Evolutionary conservation across 2,329 filamentous ascomycete genomes (phyloP).

Genomic region (Zalaria sp.): DNA sequence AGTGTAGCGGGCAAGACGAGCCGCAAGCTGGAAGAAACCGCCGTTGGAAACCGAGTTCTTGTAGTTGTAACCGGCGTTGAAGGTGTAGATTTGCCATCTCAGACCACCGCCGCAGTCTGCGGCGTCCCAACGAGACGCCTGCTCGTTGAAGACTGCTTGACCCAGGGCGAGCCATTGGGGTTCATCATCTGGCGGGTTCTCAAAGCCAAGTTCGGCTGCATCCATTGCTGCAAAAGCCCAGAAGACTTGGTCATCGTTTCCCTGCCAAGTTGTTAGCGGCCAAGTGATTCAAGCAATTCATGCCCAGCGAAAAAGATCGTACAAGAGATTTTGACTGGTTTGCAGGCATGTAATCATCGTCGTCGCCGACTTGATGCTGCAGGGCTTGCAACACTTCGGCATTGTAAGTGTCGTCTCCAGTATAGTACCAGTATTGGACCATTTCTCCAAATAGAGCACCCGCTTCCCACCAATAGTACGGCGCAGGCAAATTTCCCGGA

Average conservation of each 20-base stretch:
- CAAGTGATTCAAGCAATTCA: background rate
- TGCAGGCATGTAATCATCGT: constrained; percentile 43
- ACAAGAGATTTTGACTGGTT: constrained; percentile 24
- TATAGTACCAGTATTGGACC: constrained; percentile 56
- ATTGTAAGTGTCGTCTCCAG: constrained; percentile 52
- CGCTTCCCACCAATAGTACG: constrained; percentile 65
- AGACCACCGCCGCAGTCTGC: constrained; percentile 19
- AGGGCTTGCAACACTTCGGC: constrained; percentile 42
- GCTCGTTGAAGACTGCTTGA: constrained; percentile 23
- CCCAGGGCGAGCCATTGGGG: constrained; percentile 29
- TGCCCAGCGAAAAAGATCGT: background rate
- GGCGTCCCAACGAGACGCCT: constrained; percentile 19
- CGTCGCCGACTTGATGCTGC: constrained; percentile 45
- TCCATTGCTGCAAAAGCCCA: constrained; percentile 42
- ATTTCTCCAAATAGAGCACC: constrained; percentile 43
- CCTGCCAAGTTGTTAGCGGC: constrained; percentile 9
- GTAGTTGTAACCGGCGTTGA: constrained; percentile 52
- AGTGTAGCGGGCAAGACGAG: constrained; percentile 65
- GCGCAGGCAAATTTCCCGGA: constrained; percentile 40
- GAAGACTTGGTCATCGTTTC: constrained; percentile 43
- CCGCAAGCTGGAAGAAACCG: constrained; percentile 42
- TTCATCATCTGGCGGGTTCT: constrained; percentile 22
- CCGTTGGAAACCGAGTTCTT: constrained; percentile 47
- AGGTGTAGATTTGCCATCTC: constrained; percentile 55
- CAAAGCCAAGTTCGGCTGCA: constrained; percentile 37